Conservation (phyloP, 305 asterid species). For the Solanum chacoense region DNA sequence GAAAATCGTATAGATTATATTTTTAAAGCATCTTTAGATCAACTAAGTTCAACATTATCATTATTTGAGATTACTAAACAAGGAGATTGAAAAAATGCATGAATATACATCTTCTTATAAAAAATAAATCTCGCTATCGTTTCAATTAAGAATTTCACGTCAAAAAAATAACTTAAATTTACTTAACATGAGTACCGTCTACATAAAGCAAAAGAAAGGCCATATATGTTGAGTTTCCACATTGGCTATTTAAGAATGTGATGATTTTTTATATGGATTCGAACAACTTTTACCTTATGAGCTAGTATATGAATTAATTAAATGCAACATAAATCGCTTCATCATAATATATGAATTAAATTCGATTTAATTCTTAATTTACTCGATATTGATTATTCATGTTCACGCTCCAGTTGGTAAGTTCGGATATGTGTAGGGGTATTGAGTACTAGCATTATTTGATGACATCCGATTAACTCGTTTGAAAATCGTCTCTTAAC, state of each 20-base stretch:
- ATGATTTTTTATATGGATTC: background rate
- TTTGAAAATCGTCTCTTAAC: background rate
- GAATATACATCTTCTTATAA: background rate
- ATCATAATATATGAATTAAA: background rate
- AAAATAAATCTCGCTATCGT: background rate
- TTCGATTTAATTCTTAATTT: background rate
- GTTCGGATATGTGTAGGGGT: background rate
- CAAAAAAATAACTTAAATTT: background rate
- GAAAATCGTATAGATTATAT: too few species aligned
- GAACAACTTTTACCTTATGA: background rate
- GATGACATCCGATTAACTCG: background rate
- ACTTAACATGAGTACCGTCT: background rate
- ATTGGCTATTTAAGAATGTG: background rate
- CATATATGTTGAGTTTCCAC: background rate
- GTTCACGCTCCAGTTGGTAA: background rate
- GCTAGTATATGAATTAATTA: background rate
- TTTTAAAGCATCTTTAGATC: background rate
- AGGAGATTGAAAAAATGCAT: background rate
- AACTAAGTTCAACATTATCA: background rate
- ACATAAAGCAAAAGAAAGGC: background rate
- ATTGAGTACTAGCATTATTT: background rate
- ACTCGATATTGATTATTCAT: background rate
- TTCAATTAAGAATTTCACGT: background rate
- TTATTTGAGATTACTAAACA: background rate
- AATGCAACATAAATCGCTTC: rapidly evolving